Conservation (phyloP, 441 rosid species). For the Pelargonium exstipulatum region DNA sequence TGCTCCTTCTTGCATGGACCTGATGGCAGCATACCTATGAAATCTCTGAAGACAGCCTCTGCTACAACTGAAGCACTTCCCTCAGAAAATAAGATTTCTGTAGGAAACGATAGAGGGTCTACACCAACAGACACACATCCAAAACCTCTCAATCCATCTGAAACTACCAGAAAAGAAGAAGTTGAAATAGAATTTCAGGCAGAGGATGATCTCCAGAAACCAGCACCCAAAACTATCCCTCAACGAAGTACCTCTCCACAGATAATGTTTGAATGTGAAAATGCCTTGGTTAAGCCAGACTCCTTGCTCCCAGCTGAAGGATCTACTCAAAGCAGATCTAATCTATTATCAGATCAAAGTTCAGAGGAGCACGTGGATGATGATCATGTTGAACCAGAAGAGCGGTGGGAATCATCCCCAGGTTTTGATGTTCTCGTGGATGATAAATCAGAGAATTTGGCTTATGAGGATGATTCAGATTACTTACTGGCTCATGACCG, state of each 20-base stretch:
- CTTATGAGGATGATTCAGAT: conserved; percentile 32
- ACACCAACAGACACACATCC: conserved; percentile 10
- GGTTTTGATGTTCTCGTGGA: conserved; percentile 45
- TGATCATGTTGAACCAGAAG: conserved; percentile 33
- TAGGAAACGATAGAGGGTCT: conserved; percentile 13
- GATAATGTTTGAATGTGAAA: conserved; percentile 21
- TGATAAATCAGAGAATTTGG: conserved; percentile 32
- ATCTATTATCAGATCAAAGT: conserved; percentile 21
- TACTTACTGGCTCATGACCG: conserved; percentile 23
- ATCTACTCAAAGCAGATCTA: conserved; percentile 23
- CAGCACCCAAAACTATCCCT: conserved; percentile 14
- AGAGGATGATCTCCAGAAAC: conserved; percentile 21
- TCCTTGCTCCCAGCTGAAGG: conserved; percentile 24
- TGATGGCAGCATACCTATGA: conserved; percentile 22
- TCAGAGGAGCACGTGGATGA: conserved; percentile 33
- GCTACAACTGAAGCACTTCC: conserved; percentile 20
- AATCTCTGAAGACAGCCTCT: conserved; percentile 20
- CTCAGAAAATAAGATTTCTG: conserved; percentile 17
- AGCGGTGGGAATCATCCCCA: conserved; percentile 42
- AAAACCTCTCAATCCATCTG: conserved; percentile 12
- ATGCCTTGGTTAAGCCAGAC: conserved; percentile 20
- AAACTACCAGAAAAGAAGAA: conserved; percentile 21
- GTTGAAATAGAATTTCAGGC: conserved; percentile 15
- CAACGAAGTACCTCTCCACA: conserved; percentile 18
- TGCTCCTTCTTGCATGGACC: conserved; percentile 45